Evolutionary conservation across 2,329 filamentous ascomycete genomes (phyloP), one percentile per base, ranked within the genome.

Genomic region (Xylaria sp.): DNA sequence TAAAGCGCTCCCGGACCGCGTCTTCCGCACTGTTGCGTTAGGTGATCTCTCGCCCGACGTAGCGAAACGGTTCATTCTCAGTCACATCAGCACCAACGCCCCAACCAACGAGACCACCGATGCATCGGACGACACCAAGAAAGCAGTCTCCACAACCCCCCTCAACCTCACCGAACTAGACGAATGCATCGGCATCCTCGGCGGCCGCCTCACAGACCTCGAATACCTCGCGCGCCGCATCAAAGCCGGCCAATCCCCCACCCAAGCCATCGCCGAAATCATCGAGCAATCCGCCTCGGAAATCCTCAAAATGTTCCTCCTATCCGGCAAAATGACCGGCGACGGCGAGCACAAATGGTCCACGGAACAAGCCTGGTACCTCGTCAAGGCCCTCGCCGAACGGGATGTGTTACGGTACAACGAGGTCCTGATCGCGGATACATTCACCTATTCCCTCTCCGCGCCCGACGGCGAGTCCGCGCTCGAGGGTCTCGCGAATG

Each of bases 201-300:
- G 94, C 19, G 94, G 94, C 1, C 90, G 94, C 2, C 81, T 99
- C n/a, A 96, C 92, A 0, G 94, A 99, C 70, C 86, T 99, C 18
- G 93, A 97, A 71, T 95, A 94, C 70, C 84, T 99, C 49, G 89
- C 92, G n/a, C 86, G 93, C 42, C 84, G 94, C 16, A 89, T 99
- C 67, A 91, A 91, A 75, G 86, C 89, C 0, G 93, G 94, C 13
- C 92, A 97, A 72, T 88, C 83, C 1, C 94, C 94, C 0, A 83
- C 81, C 64, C 82, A 88, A 66, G 94, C 94, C 2, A 88, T 97
- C 2, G 80, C 86, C 19, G 92, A 96, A 65, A 97, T 99, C 63
- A 89, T 96, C 57, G 87, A 91, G 57, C 91, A 96, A 70, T 89
- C 89, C 16, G 90, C 92, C 0, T 90, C 90, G 0, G 94, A 97